Evolutionary conservation across 345 rosid species (phyloP).

Genomic region (Syzygium grande): DNA sequence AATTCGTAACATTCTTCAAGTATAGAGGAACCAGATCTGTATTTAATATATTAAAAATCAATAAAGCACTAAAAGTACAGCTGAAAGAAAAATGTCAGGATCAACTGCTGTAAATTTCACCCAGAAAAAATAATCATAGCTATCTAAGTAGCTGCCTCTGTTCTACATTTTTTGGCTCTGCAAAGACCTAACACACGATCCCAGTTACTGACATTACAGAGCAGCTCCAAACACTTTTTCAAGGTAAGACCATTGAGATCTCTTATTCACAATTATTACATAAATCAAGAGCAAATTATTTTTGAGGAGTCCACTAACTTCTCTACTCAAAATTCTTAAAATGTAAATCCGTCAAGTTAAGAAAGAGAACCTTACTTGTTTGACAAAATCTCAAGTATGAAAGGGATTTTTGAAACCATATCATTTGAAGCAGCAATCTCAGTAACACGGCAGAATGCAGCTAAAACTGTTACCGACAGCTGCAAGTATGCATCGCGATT

Average conservation of each 20-base stretch:
- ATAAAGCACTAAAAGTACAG: not conserved
- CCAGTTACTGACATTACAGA: not conserved
- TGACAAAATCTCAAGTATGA: constrained; percentile 48
- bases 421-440: constrained; percentile 69
- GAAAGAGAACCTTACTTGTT: constrained; percentile 27
- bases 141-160: not conserved
- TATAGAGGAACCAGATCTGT: constrained; percentile 31
- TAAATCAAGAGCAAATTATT: not conserved
- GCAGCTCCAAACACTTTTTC: not conserved
- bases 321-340: not conserved
- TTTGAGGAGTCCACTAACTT: not conserved
- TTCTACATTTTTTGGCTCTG: not conserved
- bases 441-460: constrained; percentile 66
- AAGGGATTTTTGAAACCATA: constrained; percentile 62
- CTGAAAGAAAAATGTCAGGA: not conserved
- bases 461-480: constrained; percentile 64
- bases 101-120: not conserved
- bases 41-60: not conserved
- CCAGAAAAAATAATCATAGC: not conserved
- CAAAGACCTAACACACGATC: not conserved
- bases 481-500: constrained; percentile 72
- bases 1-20: constrained; percentile 74
- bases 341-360: not conserved
- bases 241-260: not conserved
- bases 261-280: fast-evolving